Evolutionary conservation across 1,284 basidiomycete genomes (phyloP), one percentile per base, ranked within the genome.

Genomic region (Cryptococcus sp.): DNA sequence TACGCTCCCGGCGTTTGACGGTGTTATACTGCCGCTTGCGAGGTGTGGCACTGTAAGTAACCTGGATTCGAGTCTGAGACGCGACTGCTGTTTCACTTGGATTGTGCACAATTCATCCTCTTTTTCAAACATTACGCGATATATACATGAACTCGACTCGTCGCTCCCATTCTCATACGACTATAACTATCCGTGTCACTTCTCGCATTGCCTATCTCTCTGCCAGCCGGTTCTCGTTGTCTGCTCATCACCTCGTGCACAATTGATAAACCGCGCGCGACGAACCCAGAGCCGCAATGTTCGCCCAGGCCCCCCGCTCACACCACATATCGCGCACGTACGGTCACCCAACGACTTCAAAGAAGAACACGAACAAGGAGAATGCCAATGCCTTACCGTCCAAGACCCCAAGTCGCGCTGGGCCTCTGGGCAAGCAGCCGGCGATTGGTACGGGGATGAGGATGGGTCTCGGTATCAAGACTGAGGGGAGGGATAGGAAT

Each of bases 291-390:
- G n/a, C 39, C 5, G 42, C 16, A 22, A 73, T 73, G 71, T 71
- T 70, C 58, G 67, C 62, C 5, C 56, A 41, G 3, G 60, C 54
- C 25, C 71, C 69, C 5, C 57, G 65, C 15, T 66, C 71, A 15
- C 52, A 54, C 40, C 60, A 66, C 27, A 47, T 69, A 7, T 50
- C 57, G 2, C 53, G 71, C 3, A 68, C 64, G 15, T 67, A 38
- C 48, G 50, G 20, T 47, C 57, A 61, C 46, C 61, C 58, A 0
- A 54, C 59, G 15, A 61, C 64, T 13, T 51, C 58, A 41, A 57
- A 61, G 40, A 66, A 64, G 55, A 71, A 70, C 48, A 35, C 62
- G 6, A 65, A 71, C 50, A 69, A 69, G 53, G 69, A 70, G 56
- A 69, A 75, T 61, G 56, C 65, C 2, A 48, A 55, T 53, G 68